Evolutionary conservation across 2,329 filamentous ascomycete species (phyloP).

Genomic region (Acephala macrosclerotiorum): DNA sequence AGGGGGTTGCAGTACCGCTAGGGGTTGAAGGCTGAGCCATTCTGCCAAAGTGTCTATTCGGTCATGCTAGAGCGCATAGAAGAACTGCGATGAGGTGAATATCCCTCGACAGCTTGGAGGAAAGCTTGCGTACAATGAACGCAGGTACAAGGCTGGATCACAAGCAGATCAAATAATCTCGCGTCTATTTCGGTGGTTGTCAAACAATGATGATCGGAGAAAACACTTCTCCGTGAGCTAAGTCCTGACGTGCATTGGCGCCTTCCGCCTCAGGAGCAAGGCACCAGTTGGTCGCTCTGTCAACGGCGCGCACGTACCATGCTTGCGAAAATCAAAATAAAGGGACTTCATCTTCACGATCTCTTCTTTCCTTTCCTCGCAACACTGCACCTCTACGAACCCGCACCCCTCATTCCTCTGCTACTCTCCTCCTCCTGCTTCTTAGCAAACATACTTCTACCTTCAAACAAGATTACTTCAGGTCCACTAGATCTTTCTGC

Average conservation of each 20-base stretch:
- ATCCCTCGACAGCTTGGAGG: background rate
- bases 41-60: constrained; percentile 7
- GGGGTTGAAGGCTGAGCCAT: constrained; percentile 57
- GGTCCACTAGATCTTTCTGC: constrained; percentile 57
- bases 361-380: constrained; percentile 37
- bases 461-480: constrained; percentile 42
- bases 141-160: constrained; percentile 6
- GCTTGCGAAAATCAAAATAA: background rate
- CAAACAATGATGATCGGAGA: constrained; percentile 17
- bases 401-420: constrained; percentile 43
- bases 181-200: constrained; percentile 6
- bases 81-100: constrained; percentile 1
- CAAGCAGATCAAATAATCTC: background rate
- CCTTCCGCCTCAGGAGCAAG: constrained; percentile 12
- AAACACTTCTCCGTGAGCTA: background rate
- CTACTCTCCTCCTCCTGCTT: constrained; percentile 37
- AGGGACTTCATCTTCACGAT: constrained; percentile 15
- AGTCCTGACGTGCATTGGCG: background rate
- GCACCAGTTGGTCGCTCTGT: background rate
- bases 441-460: constrained; percentile 34
- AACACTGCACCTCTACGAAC: constrained; percentile 40
- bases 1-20: constrained; percentile 43
- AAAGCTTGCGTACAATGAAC: constrained; percentile 3
- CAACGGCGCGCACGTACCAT: constrained; percentile 8
- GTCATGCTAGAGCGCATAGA: constrained; percentile 12